Conservation (phyloP, 2,329 filamentous ascomycete species). For the Lachnellula occidentalis region DNA sequence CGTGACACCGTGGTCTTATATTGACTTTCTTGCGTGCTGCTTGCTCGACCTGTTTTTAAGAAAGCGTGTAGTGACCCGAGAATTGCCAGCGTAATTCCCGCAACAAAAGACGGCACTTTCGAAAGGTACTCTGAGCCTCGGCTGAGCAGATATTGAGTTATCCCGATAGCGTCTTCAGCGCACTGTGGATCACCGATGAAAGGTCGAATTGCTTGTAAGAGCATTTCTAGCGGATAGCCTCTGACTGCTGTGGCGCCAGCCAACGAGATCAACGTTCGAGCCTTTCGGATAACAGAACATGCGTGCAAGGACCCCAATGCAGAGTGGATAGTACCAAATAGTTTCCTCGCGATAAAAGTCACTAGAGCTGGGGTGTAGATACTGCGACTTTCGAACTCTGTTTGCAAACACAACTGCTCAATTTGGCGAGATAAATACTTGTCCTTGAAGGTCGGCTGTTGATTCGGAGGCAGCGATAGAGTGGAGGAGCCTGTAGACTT, state of each 20-base stretch:
- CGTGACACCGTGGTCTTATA: conserved; percentile 72
- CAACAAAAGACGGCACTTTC: conserved; percentile 66
- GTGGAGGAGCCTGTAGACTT: conserved; percentile 61
- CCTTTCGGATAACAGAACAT: conserved; percentile 79
- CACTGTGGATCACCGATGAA: conserved; percentile 82
- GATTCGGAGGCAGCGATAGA: conserved; percentile 63
- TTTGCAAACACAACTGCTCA: conserved; percentile 69
- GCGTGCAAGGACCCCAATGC: conserved; percentile 82
- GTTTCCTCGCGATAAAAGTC: conserved; percentile 65
- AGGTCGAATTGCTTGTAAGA: conserved; percentile 71
- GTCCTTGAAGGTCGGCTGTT: conserved; percentile 81
- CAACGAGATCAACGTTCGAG: conserved; percentile 74
- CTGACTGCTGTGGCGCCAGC: conserved; percentile 66
- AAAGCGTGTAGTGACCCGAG: conserved; percentile 75
- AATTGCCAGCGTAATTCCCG: conserved; percentile 73
- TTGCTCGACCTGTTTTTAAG: conserved; percentile 67
- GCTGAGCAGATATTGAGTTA: conserved; percentile 77
- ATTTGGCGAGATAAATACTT: conserved; percentile 73
- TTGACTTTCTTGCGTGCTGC: conserved; percentile 79
- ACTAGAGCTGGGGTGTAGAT: conserved; percentile 76
- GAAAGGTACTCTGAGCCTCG: conserved; percentile 61
- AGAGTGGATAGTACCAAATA: conserved; percentile 76
- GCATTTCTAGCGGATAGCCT: conserved; percentile 85
- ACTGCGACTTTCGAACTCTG: conserved; percentile 55
- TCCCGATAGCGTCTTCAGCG: conserved; percentile 81